Evolutionary conservation across 2,329 filamentous ascomycete genomes (phyloP), one percentile per base, ranked within the genome.

Genomic region (Pseudopyricularia cyperi): DNA sequence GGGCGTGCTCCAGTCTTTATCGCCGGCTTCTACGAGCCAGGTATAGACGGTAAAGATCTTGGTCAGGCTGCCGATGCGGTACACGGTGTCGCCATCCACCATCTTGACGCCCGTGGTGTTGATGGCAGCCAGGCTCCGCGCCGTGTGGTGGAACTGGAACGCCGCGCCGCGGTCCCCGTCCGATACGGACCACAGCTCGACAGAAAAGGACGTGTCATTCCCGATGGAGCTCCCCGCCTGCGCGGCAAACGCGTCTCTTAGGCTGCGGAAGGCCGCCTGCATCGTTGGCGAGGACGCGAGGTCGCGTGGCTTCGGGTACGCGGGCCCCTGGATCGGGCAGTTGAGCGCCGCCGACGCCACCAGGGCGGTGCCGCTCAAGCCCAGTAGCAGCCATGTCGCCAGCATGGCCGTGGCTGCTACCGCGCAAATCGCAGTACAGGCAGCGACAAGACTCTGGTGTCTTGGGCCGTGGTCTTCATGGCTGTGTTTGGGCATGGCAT

Each of bases 31-130:
- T 14, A 63, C 61, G 17, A 74, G 46, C 51, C 51, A 52, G 2
- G 51, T 48, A 51, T 68, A 71, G 2, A 72, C 63, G 3, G 66
- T 70, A 54, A 71, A 65, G 7, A 72, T 57, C 57, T 76, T 75
- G 9, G 70, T 70, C 11, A 74, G 58, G 55, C 71, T 74, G 14
- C 63, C 68, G 4, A 70, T 58, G 2, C 65, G 61, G 56, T 68
- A 76, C 19, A 69, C 59, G 0, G 61, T 68, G 49, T 71, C 56
- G 5, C 53, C 44, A 34, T 62, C 55, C 5, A 68, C 59, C 49
- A 55, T 46, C 19, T 56, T 53, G 7, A 65, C 62, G 3, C 62
- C 61, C 14, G 48, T 56, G 52, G 52, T 59, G 46, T 44, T 58
- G n/a, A 19, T 7, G 46, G 32, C 33, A 17, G 37, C 39, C 17